phyloP scores from a whole-genome alignment of 768 basidiomycete species.

The Pulveroboletus sp. region DNA sequence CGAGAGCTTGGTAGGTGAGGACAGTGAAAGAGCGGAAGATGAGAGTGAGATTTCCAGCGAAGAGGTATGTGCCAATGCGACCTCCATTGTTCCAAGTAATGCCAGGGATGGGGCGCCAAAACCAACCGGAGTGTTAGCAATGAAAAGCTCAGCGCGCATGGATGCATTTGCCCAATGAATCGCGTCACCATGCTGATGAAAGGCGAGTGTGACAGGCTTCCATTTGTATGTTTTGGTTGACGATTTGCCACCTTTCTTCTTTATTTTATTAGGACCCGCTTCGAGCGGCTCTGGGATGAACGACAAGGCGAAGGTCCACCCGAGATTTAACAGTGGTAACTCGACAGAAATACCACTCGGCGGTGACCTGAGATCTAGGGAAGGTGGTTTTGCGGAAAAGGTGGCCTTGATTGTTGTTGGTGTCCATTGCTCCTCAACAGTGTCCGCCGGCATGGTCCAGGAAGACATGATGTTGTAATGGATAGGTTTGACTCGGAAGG shows the following conservation, averaged over 20 bases:
- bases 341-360: not conserved
- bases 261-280: not conserved
- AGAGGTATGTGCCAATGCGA: conserved; percentile 2
- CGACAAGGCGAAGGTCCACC: conserved; percentile 17
- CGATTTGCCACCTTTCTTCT: not conserved
- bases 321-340: conserved; percentile 8
- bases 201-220: conserved; percentile 8
- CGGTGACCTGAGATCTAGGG: not conserved
- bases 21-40: not conserved
- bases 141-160: conserved; percentile 10
- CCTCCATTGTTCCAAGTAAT: not conserved
- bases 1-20: not conserved
- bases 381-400: not conserved
- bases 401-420: conserved; percentile 5
- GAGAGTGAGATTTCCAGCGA: not conserved
- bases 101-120: not conserved
- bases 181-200: not conserved
- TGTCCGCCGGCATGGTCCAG: not conserved
- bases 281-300: conserved; percentile 1
- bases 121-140: not conserved
- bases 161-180: conserved; percentile 14
- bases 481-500: not conserved
- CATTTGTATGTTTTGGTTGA: not conserved
- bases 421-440: conserved; percentile 18
- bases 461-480: not conserved